Percentiles rank a stretch among this genome's conserved stretches.
Evolutionary conservation across 1,284 basidiomycete genomes (phyloP).

Genomic region (Polyporus tsugae): DNA sequence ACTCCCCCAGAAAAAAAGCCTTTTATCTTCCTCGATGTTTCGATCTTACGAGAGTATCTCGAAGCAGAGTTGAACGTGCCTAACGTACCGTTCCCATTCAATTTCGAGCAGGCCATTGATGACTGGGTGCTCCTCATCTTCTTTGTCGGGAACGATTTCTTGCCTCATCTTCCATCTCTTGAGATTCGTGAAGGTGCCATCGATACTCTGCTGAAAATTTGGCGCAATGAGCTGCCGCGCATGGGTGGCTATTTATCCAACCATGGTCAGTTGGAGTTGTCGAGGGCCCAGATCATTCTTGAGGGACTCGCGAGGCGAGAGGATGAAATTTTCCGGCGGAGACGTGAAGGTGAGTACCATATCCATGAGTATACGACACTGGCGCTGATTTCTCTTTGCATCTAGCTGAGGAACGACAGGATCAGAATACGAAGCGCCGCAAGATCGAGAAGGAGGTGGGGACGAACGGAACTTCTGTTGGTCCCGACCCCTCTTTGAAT

Average conservation of each 20-base stretch:
- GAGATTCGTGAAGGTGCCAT: constrained; percentile 99
- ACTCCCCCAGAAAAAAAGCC: constrained; percentile 88
- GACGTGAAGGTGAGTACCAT: constrained; percentile 84
- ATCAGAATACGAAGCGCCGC: constrained; percentile 88
- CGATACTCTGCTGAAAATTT: constrained; percentile 94
- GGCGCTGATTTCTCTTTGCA: constrained; percentile 20
- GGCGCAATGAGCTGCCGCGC: constrained; percentile 90
- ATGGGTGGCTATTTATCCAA: constrained; percentile 99
- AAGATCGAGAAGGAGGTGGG: constrained; percentile 76
- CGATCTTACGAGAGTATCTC: constrained; percentile 95
- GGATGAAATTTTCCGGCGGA: constrained; percentile 93
- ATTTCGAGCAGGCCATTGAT: constrained; percentile 97
- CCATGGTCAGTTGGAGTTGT: constrained; percentile 89
- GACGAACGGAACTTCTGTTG: constrained; percentile 52
- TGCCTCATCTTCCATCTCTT: constrained; percentile 96
- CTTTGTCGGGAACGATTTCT: constrained; percentile 99
- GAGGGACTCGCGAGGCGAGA: constrained; percentile 93
- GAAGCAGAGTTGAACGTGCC: constrained; percentile 93
- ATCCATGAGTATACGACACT: background rate
- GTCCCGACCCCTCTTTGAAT: constrained; percentile 63
- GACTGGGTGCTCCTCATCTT: constrained; percentile 99
- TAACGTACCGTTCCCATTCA: constrained; percentile 86
- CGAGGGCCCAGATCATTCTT: constrained; percentile 92
- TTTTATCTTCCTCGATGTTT: constrained; percentile 99
- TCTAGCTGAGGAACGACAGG: constrained; percentile 91